These are phyloP conservation scores for Pyrenochaeta sp. DNA, from an alignment of 2,329 filamentous ascomycete genomes.

Conservation along the genomic window DNA sequence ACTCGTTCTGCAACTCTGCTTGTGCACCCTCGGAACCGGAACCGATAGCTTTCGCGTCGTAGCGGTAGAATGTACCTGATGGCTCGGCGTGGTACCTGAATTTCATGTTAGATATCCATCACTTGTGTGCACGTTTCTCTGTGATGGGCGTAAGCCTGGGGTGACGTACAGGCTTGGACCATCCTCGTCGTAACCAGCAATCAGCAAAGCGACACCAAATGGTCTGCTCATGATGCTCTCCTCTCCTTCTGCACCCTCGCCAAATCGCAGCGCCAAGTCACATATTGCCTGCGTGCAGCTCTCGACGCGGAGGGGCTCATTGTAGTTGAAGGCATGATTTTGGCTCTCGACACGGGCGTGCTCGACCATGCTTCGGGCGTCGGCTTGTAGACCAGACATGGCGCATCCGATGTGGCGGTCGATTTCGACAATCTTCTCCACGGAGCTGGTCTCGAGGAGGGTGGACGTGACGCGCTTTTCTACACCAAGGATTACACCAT, in stretches of 20 bases:
- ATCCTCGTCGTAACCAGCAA: constrained; percentile 97
- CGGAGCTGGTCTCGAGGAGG: constrained; percentile 94
- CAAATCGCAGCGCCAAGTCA: constrained; percentile 93
- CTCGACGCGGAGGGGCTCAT: constrained; percentile 92
- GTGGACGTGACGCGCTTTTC: constrained; percentile 99
- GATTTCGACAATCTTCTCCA: constrained; percentile 99
- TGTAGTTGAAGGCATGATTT: constrained; percentile 97
- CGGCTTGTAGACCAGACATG: constrained; percentile 97
- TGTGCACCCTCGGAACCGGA: constrained; percentile 97
- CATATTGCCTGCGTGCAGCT: constrained; percentile 99
- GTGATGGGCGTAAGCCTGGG: too few species aligned
- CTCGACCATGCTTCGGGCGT: constrained; percentile 97
- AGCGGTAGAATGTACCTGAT: constrained; percentile 97
- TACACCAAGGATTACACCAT: constrained; percentile 94
- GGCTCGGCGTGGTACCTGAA: constrained; percentile 91
- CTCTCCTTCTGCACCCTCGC: constrained; percentile 95
- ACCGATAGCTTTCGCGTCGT: constrained; percentile 98
- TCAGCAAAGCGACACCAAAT: constrained; percentile 94
- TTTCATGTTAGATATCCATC: constrained; percentile 13
- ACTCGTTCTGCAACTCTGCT: constrained; percentile 97
- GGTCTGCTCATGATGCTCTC: constrained; percentile 98
- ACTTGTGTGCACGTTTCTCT: too few species aligned
- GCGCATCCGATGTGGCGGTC: constrained; percentile 98
- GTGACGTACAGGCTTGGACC: constrained; percentile 79
- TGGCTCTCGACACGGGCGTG: constrained; percentile 97